phyloP scores from a whole-genome alignment of 1,284 basidiomycete species.

The Microbotryum lychnidis-dioicae region DNA sequence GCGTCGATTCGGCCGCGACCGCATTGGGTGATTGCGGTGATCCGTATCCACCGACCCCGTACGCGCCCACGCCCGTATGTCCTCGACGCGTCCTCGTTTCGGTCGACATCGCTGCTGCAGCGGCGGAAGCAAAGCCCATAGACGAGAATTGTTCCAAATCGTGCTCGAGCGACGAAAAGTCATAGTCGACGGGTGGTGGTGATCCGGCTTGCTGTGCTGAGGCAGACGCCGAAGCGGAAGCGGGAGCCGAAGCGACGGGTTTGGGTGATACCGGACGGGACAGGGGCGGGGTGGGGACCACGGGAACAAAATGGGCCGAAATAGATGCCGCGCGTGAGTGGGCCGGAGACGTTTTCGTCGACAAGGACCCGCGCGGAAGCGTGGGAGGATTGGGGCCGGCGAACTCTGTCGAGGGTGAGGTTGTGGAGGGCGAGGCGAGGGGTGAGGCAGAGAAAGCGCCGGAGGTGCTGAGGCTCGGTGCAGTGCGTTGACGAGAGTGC shows the following conservation, averaged over 20 bases:
- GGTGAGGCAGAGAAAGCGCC: no score
- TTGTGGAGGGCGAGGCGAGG: no score
- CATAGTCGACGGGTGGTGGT: constrained; percentile 20
- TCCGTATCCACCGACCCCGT: constrained; percentile 22
- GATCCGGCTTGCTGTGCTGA: background rate
- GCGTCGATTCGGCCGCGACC: constrained; percentile 4
- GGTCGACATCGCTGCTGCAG: constrained; percentile 27
- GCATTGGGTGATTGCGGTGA: constrained; percentile 7
- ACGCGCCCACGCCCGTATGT: constrained; percentile 13
- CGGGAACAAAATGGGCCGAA: no score
- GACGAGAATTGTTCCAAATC: constrained; percentile 28
- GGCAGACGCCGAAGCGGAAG: background rate
- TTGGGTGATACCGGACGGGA: background rate
- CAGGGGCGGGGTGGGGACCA: background rate
- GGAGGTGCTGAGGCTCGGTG: no score
- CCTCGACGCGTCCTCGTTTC: constrained; percentile 1
- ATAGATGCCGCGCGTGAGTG: no score
- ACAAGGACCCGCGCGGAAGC: no score
- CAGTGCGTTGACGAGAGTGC: no score
- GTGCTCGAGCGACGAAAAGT: constrained; percentile 27
- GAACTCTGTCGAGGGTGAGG: no score
- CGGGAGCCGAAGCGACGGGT: background rate
- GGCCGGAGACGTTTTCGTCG: no score
- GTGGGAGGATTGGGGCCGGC: no score
- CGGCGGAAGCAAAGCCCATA: constrained; percentile 26